Evolutionary conservation across 352 stramenopile genomes (phyloP), one percentile per base, ranked within the genome.

Genomic region (Peronospora belbahrii): DNA sequence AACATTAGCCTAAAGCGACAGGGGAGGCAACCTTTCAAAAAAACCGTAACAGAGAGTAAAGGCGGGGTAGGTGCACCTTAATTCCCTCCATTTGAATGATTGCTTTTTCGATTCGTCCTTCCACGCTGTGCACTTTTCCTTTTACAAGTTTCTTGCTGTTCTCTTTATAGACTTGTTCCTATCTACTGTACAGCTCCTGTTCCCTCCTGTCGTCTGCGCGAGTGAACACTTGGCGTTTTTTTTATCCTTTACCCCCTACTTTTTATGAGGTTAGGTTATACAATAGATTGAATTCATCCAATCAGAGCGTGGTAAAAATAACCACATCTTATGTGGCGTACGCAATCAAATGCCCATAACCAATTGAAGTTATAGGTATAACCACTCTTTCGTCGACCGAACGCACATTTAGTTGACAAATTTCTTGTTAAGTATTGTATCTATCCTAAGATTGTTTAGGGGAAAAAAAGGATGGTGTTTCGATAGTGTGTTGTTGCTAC

Each of bases 21-120:
- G 34, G 35, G 34, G 24, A 28, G 14, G 14, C 27, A 37, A 33
- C 18, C 25, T 27, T 42, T n/a, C 0, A 22, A 17, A 25, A 7
- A 41, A 27, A 14, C 32, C 48, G 27, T 31, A 32, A 22, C 3
- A 18, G 6, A 27, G 32, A 28, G 28, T 13, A 28, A 28, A 23
- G 28, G 15, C 27, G 24, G 11, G 31, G 13, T 38, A 35, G 33
- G 6, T 31, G 42, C 43, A 81, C 71, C 66, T 83, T 83, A 39
- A 83, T 72, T 32, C 71, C 71, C 48, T 81, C 71, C 68, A 81
- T 83, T 48, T n/a, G n/a, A n/a, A n/a, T n/a, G n/a, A 32, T 22
- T 32, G 19, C 35, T 42, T 8, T 10, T 41, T 40, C 44, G 43
- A 56, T 23, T 35, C 6, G 2, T 11, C 45, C 34, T n/a, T n/a